A percentile compares a stretch with the other conserved stretches of the same genome.
Evolutionary conservation across 2,329 filamentous ascomycete species (phyloP).

Genomic region (Microcera coccophila): DNA sequence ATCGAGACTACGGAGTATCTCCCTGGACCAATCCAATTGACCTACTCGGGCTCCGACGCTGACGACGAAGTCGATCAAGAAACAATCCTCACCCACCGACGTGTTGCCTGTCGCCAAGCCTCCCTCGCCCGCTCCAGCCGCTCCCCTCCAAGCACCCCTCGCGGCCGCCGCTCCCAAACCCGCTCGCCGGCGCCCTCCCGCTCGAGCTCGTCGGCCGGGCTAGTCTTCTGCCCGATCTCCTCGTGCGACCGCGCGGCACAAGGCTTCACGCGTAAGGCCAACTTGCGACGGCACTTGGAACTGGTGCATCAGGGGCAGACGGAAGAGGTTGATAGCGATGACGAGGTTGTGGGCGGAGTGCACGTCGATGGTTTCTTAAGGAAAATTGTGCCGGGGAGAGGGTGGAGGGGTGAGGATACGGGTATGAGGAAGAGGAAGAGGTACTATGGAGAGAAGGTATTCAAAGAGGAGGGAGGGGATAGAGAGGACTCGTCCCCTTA

Average conservation of each 20-base stretch:
- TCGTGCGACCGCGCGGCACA: conserved; percentile 35
- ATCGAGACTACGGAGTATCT: conserved; percentile 28
- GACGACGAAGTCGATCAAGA: conserved; percentile 25
- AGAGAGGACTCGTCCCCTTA: conserved; percentile 14
- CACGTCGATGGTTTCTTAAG: conserved; percentile 66
- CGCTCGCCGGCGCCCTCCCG: conserved; percentile 28
- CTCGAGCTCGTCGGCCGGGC: conserved; percentile 30
- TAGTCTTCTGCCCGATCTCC: conserved; percentile 37
- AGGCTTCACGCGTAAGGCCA: conserved; percentile 35
- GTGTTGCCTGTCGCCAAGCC: conserved; percentile 28
- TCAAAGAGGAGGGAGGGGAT: conserved; percentile 12
- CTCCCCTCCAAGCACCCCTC: conserved; percentile 20
- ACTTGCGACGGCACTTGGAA: conserved; percentile 38
- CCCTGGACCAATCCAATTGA: conserved; percentile 26
- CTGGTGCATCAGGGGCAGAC: conserved; percentile 37
- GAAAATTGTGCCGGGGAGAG: conserved; percentile 47
- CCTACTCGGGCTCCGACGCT: conserved; percentile 19
- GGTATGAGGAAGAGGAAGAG: conserved; percentile 28
- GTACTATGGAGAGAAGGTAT: conserved; percentile 18
- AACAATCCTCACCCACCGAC: conserved; percentile 27
- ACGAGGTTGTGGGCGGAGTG: conserved; percentile 58
- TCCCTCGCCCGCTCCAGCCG: conserved; percentile 27
- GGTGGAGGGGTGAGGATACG: conserved; percentile 43
- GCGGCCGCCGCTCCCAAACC: conserved; percentile 20
- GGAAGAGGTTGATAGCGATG: conserved; percentile 41